Base-by-base conservation (phyloP, 768 basidiomycete species). In the Chalciporus pseudorubinellus region DNA sequence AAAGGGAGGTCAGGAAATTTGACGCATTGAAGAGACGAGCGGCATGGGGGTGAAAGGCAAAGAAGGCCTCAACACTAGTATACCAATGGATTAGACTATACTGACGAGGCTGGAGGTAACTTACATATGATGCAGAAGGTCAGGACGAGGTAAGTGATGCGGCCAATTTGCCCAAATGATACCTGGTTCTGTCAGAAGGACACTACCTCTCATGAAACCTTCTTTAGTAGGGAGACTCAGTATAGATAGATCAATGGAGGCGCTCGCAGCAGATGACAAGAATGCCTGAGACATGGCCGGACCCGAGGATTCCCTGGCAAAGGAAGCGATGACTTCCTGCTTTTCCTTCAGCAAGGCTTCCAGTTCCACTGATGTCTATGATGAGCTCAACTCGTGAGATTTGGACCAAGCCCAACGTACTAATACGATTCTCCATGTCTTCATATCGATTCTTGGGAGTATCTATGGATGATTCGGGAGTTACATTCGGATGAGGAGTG, bases 1-100 rank as follows among this genome's bases (percentile, higher is more conserved):
- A 70, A 38, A 93, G 76, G 1, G 82, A 75, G 11, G 79, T 70
- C 66, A 89, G 72, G 59, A 94, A 89, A 22, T 76, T 81, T 1
- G 82, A 67, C 3, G 70, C 74, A 68, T 92, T 87, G 53, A 95
- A 76, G 22, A 93, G 71, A 31, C 85, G 82, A 51, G 77, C 74
- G 3, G 87, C 83, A 57, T 88, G 84, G 12, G 89, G 89, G 43
- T 89, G 85, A 59, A 82, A 86, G 11, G 77, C 73, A 66, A 93
- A 93, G 70, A 92, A 95, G 3, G 82, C 81, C 29, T 91, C 87
- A 46, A 90, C 80, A 40, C 86, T 88, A 51, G 44, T 21, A 18
- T 28, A 20, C 18, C 33, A 20, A 19, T 19, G 14, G 12, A 31
- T 49, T 12, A 57, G 28, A 28, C 21, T 16, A 26, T 42, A 18